phyloP scores from a whole-genome alignment of 2,329 filamentous ascomycete species.

The Fusarium coicis region DNA sequence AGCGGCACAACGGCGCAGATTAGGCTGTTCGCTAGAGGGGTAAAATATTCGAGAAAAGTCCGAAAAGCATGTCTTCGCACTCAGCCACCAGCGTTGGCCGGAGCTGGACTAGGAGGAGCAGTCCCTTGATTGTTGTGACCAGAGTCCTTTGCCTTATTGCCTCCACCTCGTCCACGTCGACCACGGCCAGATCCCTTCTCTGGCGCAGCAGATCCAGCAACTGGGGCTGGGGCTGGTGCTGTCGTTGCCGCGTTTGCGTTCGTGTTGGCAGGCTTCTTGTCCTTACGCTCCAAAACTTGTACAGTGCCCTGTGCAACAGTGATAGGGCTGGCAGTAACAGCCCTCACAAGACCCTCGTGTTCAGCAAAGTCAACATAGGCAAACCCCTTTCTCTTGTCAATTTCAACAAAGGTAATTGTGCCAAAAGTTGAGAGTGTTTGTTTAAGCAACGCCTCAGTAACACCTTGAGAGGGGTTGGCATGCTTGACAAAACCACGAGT shows the following conservation, averaged over 20 bases:
- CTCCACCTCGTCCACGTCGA: slow-evolving; percentile 49
- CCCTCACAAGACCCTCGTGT: slow-evolving; percentile 76
- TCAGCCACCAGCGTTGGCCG: slow-evolving; percentile 37
- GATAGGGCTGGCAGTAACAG: slow-evolving; percentile 83
- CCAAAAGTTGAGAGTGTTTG: slow-evolving; percentile 81
- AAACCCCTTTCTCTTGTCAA: slow-evolving; percentile 94
- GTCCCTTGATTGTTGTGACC: slow-evolving; percentile 22
- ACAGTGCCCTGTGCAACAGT: slow-evolving; percentile 86
- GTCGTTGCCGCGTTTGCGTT: slow-evolving; percentile 28
- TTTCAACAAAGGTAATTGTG: slow-evolving; percentile 81
- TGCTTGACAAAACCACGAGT: slow-evolving; percentile 83
- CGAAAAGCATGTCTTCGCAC: neutral
- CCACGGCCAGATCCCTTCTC: slow-evolving; percentile 48
- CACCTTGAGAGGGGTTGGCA: slow-evolving; percentile 88
- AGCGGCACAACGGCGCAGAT: slow-evolving; percentile 17
- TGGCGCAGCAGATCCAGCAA: slow-evolving; percentile 28
- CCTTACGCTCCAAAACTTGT: slow-evolving; percentile 85
- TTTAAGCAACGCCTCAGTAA: slow-evolving; percentile 83
- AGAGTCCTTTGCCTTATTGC: slow-evolving; percentile 43
- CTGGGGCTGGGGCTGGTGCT: slow-evolving; percentile 18
- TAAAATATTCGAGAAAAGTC: slow-evolving; percentile 29
- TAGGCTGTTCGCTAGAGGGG: slow-evolving; percentile 17
- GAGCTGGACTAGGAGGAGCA: neutral
- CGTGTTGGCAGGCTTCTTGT: slow-evolving; percentile 56
- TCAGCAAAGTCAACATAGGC: slow-evolving; percentile 91